Evolutionary conservation across 2,329 filamentous ascomycete species (phyloP), one percentile per base, ranked within the genome.

Genomic region (Graphilbum ipis-grandicollis): DNA sequence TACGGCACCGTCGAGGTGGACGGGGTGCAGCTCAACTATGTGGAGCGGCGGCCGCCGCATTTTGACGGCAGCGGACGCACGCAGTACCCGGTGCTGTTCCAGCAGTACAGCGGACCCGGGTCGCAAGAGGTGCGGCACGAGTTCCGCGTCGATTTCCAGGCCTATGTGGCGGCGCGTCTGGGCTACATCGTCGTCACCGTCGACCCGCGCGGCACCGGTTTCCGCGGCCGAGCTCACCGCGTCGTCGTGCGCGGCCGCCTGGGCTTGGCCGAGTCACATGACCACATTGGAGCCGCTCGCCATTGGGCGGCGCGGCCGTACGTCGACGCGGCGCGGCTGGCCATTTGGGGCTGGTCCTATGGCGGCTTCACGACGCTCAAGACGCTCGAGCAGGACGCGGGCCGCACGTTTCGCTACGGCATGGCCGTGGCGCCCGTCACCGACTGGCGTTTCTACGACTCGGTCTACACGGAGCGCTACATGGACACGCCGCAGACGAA

Each of bases 391-490:
- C 70, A 74, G 43, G 90, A 98, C 52, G 88, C 74, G 9, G 90
- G 92, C 5, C 55, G 73, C 51, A 96, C 86, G 0, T 98, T 94
- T 62, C 77, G 77, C 44, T 98, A 98, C 54, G 92, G 90, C 47
- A 93, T 98, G 81, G 85, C 92, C 7, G 92, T 98, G 36, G 90
- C 90, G 2, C 90, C 90, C 15, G 90, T 98, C n/a, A 96, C 88
- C 0, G 86, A 98, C 56, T 98, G 90, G 90, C 71, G 80, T 39
- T 93, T 80, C 58, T 98, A 98, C 58, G 82, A 94, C 58, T 82
- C 75, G 41, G 77, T 94, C 49, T 94, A 94, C 61, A 92, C 86
- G 0, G 86, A 94, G 58, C 75, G 90, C 26, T 98, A 96, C 59
- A 98, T 98, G 92, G 79, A 86, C 51, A 93, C 78, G 1, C 90